Conservation (phyloP, 331 rosid genomes). For the Telfairia occidentalis region DNA sequence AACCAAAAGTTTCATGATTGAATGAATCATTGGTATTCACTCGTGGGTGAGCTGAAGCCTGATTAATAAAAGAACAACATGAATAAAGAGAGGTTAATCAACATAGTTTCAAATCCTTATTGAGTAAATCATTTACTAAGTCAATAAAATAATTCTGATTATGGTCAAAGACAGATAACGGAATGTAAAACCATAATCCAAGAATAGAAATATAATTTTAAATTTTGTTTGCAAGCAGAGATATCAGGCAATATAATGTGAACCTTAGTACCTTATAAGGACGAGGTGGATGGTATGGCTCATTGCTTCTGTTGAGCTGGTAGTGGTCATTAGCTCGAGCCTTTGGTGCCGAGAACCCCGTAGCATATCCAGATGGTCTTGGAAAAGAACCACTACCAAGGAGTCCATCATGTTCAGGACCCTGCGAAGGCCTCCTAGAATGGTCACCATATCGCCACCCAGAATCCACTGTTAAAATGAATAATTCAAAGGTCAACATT, state of each 20-base stretch:
- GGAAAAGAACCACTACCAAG: slow-evolving; percentile 98
- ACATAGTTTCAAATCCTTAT: neutral
- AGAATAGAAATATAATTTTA: neutral
- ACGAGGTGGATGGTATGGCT: slow-evolving; percentile 93
- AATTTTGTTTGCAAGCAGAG: neutral
- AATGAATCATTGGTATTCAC: slow-evolving; percentile 46
- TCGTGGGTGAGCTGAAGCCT: slow-evolving; percentile 75
- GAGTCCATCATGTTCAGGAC: slow-evolving; percentile 98
- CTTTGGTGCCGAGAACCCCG: slow-evolving; percentile 57
- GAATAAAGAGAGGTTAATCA: neutral
- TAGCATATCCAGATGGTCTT: slow-evolving; percentile 63
- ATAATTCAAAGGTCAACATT: slow-evolving; percentile 6
- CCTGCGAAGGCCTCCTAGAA: slow-evolving; percentile 62
- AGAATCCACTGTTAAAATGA: slow-evolving; percentile 45
- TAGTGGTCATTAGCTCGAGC: slow-evolving; percentile 39
- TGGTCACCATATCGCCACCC: slow-evolving; percentile 58
- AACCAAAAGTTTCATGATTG: slow-evolving; percentile 91
- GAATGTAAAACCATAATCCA: neutral
- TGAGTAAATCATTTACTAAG: neutral
- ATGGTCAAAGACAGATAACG: neutral
- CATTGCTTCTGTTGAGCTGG: slow-evolving; percentile 53
- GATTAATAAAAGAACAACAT: slow-evolving; percentile 15
- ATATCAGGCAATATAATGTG: slow-evolving; percentile 8
- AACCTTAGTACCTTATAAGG: slow-evolving; percentile 91
- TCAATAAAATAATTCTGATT: neutral